phyloP scores from a whole-genome alignment of 495 filamentous ascomycete species.

The Venustampulla echinocandica region DNA sequence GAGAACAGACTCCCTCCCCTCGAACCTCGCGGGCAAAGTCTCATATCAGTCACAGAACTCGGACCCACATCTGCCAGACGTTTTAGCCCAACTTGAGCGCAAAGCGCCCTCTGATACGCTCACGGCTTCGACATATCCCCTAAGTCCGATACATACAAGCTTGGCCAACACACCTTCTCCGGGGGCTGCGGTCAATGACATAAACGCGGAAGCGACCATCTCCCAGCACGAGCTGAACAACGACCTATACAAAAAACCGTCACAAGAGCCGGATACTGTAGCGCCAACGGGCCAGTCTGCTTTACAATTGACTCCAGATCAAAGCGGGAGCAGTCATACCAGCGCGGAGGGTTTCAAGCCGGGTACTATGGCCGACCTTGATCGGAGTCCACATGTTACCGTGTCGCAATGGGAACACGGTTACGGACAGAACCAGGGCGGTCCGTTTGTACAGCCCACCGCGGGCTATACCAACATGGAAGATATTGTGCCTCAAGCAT shows the following conservation, averaged over 20 bases:
- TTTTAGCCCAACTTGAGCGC: constrained; percentile 1
- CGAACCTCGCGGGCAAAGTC: background rate
- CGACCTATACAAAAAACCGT: constrained; percentile 11
- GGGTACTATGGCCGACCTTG: constrained; percentile 27
- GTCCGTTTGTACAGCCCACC: background rate
- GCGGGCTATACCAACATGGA: background rate
- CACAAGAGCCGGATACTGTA: constrained; percentile 1
- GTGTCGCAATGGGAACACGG: constrained; percentile 38
- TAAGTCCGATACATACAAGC: constrained; percentile 19
- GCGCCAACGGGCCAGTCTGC: constrained; percentile 1
- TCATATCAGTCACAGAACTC: constrained; percentile 3
- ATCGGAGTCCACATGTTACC: constrained; percentile 39
- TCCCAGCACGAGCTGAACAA: constrained; percentile 13
- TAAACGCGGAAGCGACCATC: constrained; percentile 8
- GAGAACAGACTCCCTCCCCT: constrained; percentile 15
- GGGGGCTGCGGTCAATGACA: constrained; percentile 4
- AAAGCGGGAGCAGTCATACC: constrained; percentile 36
- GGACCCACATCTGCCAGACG: constrained; percentile 10
- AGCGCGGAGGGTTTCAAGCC: constrained; percentile 38
- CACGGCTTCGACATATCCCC: constrained; percentile 15
- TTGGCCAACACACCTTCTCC: constrained; percentile 16
- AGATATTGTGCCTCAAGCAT: background rate
- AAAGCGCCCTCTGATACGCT: constrained; percentile 6
- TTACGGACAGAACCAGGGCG: background rate
- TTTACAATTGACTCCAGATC: constrained; percentile 39